Base-by-base conservation (phyloP, 164 flowering plant genomes). In the Piper betle region DNA sequence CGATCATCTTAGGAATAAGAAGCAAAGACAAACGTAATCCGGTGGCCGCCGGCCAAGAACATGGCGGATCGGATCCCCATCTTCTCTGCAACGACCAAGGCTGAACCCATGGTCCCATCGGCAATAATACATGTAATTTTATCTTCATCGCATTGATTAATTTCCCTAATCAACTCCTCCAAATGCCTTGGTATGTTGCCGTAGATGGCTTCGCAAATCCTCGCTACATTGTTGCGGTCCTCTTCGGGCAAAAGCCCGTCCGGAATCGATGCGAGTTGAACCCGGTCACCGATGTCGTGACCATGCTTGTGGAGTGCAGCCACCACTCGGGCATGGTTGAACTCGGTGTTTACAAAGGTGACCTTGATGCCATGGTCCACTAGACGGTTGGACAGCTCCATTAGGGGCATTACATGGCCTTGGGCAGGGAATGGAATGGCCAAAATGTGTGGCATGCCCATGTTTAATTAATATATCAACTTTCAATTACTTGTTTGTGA, bases 81-180 rank as follows among this genome's bases (percentile, higher is more conserved):
- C 61, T 68, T 69, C 58, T 60, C 62, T 1, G 74, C 75, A 39
- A 70, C 63, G 33, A 68, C 68, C 43, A 66, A 43, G 18, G 70
- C 67, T 71, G 72, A 74, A 5, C 62, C 63, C 12, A 66, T 18
- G 12, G 15, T 12, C 20, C 15, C 60, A 57, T 75, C 78, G 52
- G 75, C 77, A 8, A 75, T 65, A 15, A 78, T 62, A 60, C 74
- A 75, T 6, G 69, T 64, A 33, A 75, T 57, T 37, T 69, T 52
- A 8, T 67, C 69, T 5, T 58, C 38, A 11, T 41, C 63, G 3
- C 17, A n/a, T 25, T 38, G 54, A 13, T 66, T 59, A 9, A 58
- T 58, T 39, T 58, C 33, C 55, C 25, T 38, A 11, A 69, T 62
- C 59, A 73, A 33, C 33, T 66, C 64, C 58, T 70, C 62, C 42